A percentile compares a stretch with the other conserved stretches of the same genome.
phyloP scores from a whole-genome alignment of 768 basidiomycete genomes.

The Tricholoma sp. region DNA sequence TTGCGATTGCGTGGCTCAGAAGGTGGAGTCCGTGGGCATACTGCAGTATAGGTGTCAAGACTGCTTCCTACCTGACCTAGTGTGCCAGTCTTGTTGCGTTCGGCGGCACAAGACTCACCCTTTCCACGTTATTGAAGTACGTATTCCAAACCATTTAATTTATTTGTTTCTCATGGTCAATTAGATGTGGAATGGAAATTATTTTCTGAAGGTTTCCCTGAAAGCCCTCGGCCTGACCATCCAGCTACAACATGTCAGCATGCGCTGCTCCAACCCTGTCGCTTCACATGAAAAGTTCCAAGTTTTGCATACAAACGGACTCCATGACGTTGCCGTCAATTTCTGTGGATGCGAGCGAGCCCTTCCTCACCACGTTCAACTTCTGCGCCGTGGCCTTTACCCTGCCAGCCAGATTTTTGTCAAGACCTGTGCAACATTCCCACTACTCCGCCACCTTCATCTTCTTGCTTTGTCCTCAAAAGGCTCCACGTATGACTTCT shows the following conservation, averaged over 20 bases:
- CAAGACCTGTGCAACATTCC: constrained; percentile 23
- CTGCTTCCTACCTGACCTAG: constrained; percentile 4
- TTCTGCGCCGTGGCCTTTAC: constrained; percentile 16
- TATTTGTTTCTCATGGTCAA: background rate
- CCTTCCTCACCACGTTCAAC: constrained; percentile 10
- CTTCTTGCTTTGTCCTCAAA: constrained; percentile 23
- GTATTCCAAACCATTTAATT: background rate
- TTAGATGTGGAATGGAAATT: constrained; percentile 12
- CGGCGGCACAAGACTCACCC: background rate
- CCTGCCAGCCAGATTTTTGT: constrained; percentile 14
- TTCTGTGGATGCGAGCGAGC: constrained; percentile 13
- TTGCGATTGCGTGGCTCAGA: constrained; percentile 8
- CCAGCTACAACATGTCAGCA: constrained; percentile 12
- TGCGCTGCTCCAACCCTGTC: constrained; percentile 4
- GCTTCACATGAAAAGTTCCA: background rate
- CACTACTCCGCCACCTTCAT: constrained; percentile 22
- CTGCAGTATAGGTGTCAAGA: constrained; percentile 3
- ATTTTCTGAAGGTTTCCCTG: background rate
- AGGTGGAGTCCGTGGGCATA: background rate
- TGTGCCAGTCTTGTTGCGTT: constrained; percentile 8
- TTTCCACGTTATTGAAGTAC: background rate
- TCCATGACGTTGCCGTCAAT: constrained; percentile 13
- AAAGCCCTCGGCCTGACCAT: constrained; percentile 4
- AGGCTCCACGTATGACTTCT: constrained; percentile 26
- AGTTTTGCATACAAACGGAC: constrained; percentile 15